Evolutionary conservation across 1,139 yeast species (phyloP), one percentile per base, ranked within the genome.

Genomic region (Candida tropicalis): DNA sequence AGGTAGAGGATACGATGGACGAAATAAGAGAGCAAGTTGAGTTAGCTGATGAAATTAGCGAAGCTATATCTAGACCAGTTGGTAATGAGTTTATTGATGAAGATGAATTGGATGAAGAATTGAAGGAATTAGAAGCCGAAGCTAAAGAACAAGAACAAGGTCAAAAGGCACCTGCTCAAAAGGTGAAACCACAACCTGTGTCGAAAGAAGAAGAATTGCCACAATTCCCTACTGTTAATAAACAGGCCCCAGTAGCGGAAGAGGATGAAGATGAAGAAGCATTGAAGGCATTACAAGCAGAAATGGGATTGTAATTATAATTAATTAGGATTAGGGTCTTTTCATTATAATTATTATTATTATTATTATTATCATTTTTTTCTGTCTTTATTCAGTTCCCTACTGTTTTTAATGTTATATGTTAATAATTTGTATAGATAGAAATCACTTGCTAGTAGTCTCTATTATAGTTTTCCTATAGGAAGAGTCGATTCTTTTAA

Each of bases 1-100:
- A 90, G 71, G 97, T 93, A 38, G 99, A 93, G 63, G 88, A 85
- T 57, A 91, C 98, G n/a, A 93, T 93, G 98, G 99, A 93, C 63
- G 97, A 91, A 53, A 89, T 95, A 50, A 81, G 98, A 57, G 99
- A 93, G 62, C 99, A 93, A 67, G 95, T 93, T 43, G 97, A 91
- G 57, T 76, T 89, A 56, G 89, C 96, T 35, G 97, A 90, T 56
- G 99, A 93, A 70, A 90, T 93, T 45, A 84, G 96, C 41, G 97
- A 93, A 47, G 98, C 99, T 37, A 90, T 93, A 49, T 86, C 97
- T 38, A 81, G 97, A 68, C 97, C 97, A 10, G 77, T 90, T 50
- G 93, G 91, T 44, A 77, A 81, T 41, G 96, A 88, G 46, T 77
- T 74, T 47, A 77, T 79, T 20, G 90, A 84, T 55, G 95, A 86